Percentiles rank a stretch among this genome's conserved stretches.
These are phyloP conservation scores for Suhomyces vadensis DNA, from an alignment of 805 yeast genomes.

Conservation along the genomic window DNA sequence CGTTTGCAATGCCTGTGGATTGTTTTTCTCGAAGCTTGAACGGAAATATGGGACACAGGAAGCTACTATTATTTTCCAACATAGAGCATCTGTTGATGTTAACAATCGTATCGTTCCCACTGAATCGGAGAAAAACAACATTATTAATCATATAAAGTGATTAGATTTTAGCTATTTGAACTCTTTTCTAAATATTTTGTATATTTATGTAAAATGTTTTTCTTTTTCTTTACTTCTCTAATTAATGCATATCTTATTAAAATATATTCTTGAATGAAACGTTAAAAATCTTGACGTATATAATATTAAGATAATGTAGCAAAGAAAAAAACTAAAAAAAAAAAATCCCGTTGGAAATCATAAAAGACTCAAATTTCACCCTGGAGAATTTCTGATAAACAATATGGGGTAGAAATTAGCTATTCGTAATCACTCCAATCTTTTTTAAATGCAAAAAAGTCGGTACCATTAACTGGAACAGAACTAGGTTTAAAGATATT, in stretches of 20 bases:
- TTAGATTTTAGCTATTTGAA: no score
- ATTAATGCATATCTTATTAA: not conserved
- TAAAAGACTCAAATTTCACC: no score
- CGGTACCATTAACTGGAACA: constrained; percentile 23
- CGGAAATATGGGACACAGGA: constrained; percentile 46
- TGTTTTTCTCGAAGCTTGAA: constrained; percentile 64
- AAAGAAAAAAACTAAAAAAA: not conserved
- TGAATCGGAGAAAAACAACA: constrained; percentile 5
- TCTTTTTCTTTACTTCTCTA: no score
- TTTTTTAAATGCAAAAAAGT: constrained; percentile 20
- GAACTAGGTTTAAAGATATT: constrained; percentile 20
- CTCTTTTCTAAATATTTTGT: no score
- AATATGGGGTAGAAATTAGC: no score
- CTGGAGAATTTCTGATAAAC: no score
- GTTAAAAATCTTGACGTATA: not conserved
- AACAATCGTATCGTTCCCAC: constrained; percentile 14
- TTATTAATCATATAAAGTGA: not conserved
- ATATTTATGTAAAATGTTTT: no score
- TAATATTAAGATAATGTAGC: not conserved
- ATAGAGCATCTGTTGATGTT: constrained; percentile 3
- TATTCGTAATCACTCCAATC: constrained; percentile 31
- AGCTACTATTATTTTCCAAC: constrained; percentile 31
- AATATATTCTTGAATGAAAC: not conserved
- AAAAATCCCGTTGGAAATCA: not conserved
- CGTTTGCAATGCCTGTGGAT: constrained; percentile 90